A percentile compares a stretch with the other conserved stretches of the same genome.
These are phyloP conservation scores for Fusarium equiseti DNA, from an alignment of 2,329 filamentous ascomycete species.

Conservation along the genomic window DNA sequence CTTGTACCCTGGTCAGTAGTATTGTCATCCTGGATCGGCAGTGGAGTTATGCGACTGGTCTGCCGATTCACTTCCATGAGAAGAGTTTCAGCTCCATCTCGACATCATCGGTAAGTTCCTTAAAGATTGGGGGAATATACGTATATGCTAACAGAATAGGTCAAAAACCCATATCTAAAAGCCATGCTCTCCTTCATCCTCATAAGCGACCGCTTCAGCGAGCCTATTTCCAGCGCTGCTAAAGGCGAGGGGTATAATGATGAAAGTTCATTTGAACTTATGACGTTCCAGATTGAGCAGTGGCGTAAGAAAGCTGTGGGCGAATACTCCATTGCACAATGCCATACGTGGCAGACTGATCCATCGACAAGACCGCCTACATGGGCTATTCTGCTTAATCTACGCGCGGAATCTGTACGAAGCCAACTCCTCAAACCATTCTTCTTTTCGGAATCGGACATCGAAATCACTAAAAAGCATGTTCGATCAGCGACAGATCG, in stretches of 20 bases:
- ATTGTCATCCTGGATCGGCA: slow-evolving; percentile 23
- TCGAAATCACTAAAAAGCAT: slow-evolving; percentile 27
- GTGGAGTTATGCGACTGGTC: slow-evolving; percentile 34
- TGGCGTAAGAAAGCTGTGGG: slow-evolving; percentile 46
- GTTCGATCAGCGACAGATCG: slow-evolving; percentile 23
- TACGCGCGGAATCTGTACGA: slow-evolving; percentile 30
- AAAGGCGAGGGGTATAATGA: slow-evolving; percentile 40
- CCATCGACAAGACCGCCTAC: slow-evolving; percentile 24
- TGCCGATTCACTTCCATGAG: slow-evolving; percentile 29
- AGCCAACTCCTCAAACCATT: slow-evolving; percentile 28
- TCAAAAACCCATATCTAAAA: slow-evolving; percentile 28
- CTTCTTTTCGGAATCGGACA: slow-evolving; percentile 33
- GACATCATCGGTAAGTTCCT: slow-evolving; percentile 11
- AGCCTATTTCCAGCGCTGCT: slow-evolving; percentile 21
- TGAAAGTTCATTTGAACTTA: slow-evolving; percentile 46
- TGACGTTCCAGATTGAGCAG: slow-evolving; percentile 49
- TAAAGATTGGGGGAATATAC: too few relatives aligned
- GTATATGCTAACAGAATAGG: background rate
- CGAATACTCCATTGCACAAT: slow-evolving; percentile 15
- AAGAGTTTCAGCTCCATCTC: slow-evolving; percentile 32
- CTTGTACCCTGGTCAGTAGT: slow-evolving; percentile 21
- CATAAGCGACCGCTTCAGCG: slow-evolving; percentile 30
- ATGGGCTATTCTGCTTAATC: slow-evolving; percentile 26
- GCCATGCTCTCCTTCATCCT: slow-evolving; percentile 35
- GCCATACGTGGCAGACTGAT: slow-evolving; percentile 16